Evolutionary conservation across 305 asterid species (phyloP).

Genomic region (Solanum chacoense): DNA sequence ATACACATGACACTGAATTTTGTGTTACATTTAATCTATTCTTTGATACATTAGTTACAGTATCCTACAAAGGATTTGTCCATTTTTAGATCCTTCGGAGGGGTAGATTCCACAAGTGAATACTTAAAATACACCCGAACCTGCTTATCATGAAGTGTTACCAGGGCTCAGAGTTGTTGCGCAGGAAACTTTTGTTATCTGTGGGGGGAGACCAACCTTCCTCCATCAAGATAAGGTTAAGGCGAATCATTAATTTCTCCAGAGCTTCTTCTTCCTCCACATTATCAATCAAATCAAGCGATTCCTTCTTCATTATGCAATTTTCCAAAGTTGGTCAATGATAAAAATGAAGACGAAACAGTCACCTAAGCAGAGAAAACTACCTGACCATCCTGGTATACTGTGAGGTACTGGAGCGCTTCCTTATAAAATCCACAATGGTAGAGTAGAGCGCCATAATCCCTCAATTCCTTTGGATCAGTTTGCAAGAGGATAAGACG

Average conservation of each 20-base stretch:
- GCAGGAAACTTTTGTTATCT: conserved; percentile 32
- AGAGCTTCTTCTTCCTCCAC: conserved; percentile 54
- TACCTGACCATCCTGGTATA: conserved; percentile 50
- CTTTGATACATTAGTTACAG: not conserved
- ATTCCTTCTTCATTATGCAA: conserved; percentile 18
- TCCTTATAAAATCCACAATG: conserved; percentile 74
- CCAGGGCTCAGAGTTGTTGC: conserved; percentile 70
- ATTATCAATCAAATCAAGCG: conserved; percentile 16
- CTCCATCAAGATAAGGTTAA: conserved; percentile 61
- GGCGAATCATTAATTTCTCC: conserved; percentile 45
- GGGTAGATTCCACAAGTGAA: not conserved
- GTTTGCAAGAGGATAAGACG: conserved; percentile 61
- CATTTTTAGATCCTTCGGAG: not conserved
- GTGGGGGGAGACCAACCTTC: conserved; percentile 54
- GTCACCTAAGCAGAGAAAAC: not conserved
- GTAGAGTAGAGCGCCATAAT: conserved; percentile 61
- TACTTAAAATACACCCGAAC: not conserved
- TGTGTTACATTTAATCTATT: not conserved
- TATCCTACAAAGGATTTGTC: not conserved
- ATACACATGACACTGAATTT: not conserved
- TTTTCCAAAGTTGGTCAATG: conserved; percentile 3
- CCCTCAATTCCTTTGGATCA: conserved; percentile 57
- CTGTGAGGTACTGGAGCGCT: conserved; percentile 43
- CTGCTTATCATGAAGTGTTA: not conserved
- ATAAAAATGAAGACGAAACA: not conserved